Conservation (phyloP, 129 eudicot species). For the Flaveria bidentis region DNA sequence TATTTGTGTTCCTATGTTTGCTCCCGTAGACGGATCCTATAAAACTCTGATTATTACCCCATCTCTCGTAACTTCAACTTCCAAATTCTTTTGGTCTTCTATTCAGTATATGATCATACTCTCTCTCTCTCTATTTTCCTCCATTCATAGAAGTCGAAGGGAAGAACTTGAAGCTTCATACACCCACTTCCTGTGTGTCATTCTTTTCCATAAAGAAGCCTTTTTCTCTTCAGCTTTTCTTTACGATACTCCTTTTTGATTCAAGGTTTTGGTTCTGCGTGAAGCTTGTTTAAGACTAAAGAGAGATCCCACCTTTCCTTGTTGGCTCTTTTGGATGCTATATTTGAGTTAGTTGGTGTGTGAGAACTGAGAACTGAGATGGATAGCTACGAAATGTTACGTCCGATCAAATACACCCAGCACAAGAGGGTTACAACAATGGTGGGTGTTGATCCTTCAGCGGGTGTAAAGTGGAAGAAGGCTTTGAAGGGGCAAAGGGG, state of each 20-base stretch:
- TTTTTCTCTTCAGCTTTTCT: conserved; percentile 17
- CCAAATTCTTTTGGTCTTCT: conserved; percentile 24
- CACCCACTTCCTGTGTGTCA: neutral
- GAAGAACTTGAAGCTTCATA: neutral
- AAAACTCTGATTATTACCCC: conserved; percentile 46
- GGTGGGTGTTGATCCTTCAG: conserved; percentile 29
- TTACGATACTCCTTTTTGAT: conserved; percentile 33
- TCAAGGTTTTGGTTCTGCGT: conserved; percentile 14
- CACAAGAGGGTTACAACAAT: conserved; percentile 55
- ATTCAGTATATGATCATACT: conserved; percentile 7
- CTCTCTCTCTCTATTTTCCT: conserved; percentile 30
- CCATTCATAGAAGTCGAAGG: conserved; percentile 9
- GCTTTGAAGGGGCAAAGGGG: neutral
- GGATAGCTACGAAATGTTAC: conserved; percentile 48
- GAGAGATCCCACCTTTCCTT: neutral
- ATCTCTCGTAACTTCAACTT: conserved; percentile 40
- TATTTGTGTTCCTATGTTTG: conserved; percentile 32
- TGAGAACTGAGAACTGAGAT: conserved; percentile 3
- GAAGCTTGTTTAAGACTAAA: conserved; percentile 38
- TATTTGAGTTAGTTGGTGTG: neutral
- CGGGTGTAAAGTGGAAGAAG: conserved; percentile 11
- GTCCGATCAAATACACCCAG: conserved; percentile 74
- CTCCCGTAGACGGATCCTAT: conserved; percentile 53
- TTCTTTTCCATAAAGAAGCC: conserved; percentile 6
- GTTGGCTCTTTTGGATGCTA: conserved; percentile 7